Base-by-base conservation (phyloP, 2,329 filamentous ascomycete genomes). In the Penicillium glabrum region DNA sequence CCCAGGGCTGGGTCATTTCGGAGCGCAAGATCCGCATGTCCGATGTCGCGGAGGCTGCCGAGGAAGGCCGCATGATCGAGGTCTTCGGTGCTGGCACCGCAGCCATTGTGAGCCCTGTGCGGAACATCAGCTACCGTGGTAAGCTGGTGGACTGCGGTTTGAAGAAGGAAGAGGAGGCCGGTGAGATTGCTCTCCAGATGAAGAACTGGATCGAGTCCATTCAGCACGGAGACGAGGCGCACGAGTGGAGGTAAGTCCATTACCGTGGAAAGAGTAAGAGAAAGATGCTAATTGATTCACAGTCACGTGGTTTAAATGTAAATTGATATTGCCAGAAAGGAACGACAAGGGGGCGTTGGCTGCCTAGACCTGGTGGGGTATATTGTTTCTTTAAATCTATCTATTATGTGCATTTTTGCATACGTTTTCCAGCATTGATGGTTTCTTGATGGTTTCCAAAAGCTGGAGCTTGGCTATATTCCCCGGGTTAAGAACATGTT, bases 201-300 rank as follows among this genome's bases (percentile, higher is more conserved):
- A 96, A 96, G 86, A 85, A 89, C 68, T 99, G 95, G 95, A 97
- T 99, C 61, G 93, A 96, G 80, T 88, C 80, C 27, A 93, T 96
- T 66, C 93, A 98, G 79, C 97, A 98, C 73, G 95, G 95, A 61
- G 93, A 97, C 63, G 89, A 93, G 76, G 85, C 91, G 73, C 91
- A 97, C 74, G 83, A 88, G 64, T 99, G 95, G 95, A 97, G 93
- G 82, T 88, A 87, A 74, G 79, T 71, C 43, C 9, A 43, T 49
- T 14, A 14, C 14, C 19, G 10, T 19, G 19, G 39, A 23, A 21
- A 46, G 13, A 6, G 41, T 11, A 10, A 39, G 14, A 43, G 9
- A 44, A 23, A 10, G 14, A 24, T 56, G 55, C 60, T 62, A 46
- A 65, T 53, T 3, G 27, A 45, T 54, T 46, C 9, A 23, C 48